Conservation (phyloP, 176 grass and related monocot genomes). For the Neostapfia colusana region DNA sequence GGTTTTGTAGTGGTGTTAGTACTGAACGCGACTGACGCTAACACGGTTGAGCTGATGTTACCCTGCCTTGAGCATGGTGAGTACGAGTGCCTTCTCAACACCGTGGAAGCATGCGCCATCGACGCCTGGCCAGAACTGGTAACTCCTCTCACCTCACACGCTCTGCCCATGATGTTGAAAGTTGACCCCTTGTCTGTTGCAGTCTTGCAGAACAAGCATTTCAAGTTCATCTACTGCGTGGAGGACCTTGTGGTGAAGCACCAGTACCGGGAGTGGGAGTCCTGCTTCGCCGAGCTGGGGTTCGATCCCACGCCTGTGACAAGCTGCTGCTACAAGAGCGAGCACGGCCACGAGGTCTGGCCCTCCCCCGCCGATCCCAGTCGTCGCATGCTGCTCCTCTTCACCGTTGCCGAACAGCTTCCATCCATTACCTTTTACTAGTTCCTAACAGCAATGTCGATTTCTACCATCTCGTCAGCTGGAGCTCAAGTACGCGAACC, state of each 20-base stretch:
- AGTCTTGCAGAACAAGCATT: constrained; percentile 75
- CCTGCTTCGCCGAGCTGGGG: constrained; percentile 62
- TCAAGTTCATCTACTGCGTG: constrained; percentile 82
- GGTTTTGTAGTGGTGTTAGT: not conserved
- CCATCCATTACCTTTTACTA: not conserved
- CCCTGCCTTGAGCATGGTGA: constrained; percentile 66
- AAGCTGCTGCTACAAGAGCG: constrained; percentile 63
- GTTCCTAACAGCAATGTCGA: not conserved
- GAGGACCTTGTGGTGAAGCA: constrained; percentile 59
- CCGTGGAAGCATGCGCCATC: constrained; percentile 83
- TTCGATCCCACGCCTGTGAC: constrained; percentile 64
- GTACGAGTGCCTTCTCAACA: constrained; percentile 89
- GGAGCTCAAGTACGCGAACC: constrained; percentile 65
- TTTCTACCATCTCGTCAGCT: constrained; percentile 51
- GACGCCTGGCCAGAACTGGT: constrained; percentile 87
- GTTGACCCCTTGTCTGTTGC: constrained; percentile 11
- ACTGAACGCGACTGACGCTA: not conserved
- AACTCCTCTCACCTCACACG: constrained; percentile 17
- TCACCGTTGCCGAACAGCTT: not conserved
- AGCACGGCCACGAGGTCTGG: constrained; percentile 56
- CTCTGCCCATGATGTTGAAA: not conserved
- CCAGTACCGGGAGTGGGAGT: constrained; percentile 56
- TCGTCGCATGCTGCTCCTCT: not conserved
- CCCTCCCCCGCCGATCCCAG: not conserved
- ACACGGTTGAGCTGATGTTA: constrained; percentile 20